Conservation (phyloP, 2,329 filamentous ascomycete species). For the Ascosphaera pollenicola region DNA sequence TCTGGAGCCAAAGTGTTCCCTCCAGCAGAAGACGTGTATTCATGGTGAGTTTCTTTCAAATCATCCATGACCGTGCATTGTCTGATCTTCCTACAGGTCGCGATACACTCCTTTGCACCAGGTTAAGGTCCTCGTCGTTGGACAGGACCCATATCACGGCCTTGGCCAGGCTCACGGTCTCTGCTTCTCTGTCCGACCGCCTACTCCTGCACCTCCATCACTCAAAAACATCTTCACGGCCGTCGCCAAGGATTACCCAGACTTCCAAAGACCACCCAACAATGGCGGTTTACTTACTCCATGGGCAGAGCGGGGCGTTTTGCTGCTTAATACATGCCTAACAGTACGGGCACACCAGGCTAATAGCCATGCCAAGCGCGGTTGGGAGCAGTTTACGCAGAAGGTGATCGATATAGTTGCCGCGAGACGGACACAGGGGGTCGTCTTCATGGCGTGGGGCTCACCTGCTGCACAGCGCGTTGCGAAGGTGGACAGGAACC, state of each 20-base stretch:
- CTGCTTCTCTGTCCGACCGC: slow-evolving; percentile 82
- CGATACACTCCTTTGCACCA: slow-evolving; percentile 71
- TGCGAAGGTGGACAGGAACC: slow-evolving; percentile 44
- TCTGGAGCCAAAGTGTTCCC: slow-evolving; percentile 66
- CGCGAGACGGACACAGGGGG: slow-evolving; percentile 51
- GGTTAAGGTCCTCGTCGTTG: slow-evolving; percentile 82
- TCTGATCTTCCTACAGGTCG: slow-evolving; percentile 38
- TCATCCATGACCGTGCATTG: no score
- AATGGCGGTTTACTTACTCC: slow-evolving; percentile 66
- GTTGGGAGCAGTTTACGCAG: slow-evolving; percentile 89
- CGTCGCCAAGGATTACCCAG: slow-evolving; percentile 70
- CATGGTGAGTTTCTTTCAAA: slow-evolving; percentile 42
- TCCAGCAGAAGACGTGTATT: slow-evolving; percentile 74
- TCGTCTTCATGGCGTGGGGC: slow-evolving; percentile 94
- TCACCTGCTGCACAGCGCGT: slow-evolving; percentile 63
- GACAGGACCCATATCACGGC: slow-evolving; percentile 96
- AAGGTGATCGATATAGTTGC: slow-evolving; percentile 74
- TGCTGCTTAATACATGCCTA: slow-evolving; percentile 85
- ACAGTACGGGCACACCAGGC: slow-evolving; percentile 80
- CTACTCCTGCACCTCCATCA: slow-evolving; percentile 70
- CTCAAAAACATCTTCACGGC: slow-evolving; percentile 85
- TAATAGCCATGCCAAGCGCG: slow-evolving; percentile 63
- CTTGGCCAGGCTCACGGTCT: slow-evolving; percentile 87
- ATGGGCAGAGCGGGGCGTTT: slow-evolving; percentile 82
- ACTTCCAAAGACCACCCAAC: slow-evolving; percentile 52